phyloP scores from a whole-genome alignment of 2,329 filamentous ascomycete species.

The Paecilomyces fulvus region DNA sequence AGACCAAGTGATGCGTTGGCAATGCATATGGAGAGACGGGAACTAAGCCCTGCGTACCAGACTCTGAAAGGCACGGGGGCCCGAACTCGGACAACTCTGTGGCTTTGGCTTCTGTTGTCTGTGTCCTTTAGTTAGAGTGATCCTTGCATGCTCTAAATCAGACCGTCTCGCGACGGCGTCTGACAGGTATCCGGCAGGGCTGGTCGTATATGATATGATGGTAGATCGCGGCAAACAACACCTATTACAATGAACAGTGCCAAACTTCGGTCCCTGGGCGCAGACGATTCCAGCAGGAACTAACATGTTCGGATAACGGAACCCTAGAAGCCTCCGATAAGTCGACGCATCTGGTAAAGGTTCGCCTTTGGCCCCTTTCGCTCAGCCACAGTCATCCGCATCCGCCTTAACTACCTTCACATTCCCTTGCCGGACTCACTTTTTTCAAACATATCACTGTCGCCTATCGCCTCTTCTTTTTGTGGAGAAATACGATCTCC shows the following conservation, averaged over 20 bases:
- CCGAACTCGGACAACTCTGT: not conserved
- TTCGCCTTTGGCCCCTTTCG: not conserved
- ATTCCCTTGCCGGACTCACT: not conserved
- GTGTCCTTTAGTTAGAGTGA: not conserved
- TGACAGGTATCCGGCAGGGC: not conserved
- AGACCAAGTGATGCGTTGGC: constrained; percentile 17
- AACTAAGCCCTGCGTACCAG: constrained; percentile 2
- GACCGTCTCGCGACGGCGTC: not conserved
- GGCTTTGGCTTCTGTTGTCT: not conserved
- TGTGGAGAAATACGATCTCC: not conserved
- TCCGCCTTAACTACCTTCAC: not conserved
- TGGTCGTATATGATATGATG: not conserved
- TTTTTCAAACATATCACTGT: not conserved
- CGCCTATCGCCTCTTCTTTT: not conserved
- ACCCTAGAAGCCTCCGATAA: not conserved
- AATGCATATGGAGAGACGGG: constrained; percentile 8
- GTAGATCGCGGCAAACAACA: not conserved
- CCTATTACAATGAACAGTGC: not conserved
- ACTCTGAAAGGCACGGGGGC: not conserved
- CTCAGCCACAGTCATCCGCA: not conserved
- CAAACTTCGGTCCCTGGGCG: not conserved
- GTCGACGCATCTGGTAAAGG: not conserved
- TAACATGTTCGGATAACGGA: not conserved
- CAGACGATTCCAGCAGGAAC: not conserved
- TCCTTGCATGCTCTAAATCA: not conserved